Percentiles rank a stretch among this genome's conserved stretches.
These are phyloP conservation scores for Sugiyamaella neomexicana DNA, from an alignment of 1,139 yeast species.

Conservation along the genomic window DNA sequence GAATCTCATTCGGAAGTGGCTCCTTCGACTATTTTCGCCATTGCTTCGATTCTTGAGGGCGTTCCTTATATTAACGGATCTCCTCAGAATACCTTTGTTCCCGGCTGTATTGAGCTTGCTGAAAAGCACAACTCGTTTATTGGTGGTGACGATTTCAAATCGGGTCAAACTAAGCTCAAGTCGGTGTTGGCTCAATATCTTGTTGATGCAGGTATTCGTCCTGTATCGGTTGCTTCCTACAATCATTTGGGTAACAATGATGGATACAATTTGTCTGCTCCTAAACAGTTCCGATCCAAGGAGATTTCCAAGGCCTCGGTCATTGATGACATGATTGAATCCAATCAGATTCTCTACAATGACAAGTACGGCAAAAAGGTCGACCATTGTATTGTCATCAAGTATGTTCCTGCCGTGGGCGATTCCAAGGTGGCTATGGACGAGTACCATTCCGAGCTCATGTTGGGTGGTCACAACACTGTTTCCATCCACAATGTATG, in stretches of 20 bases:
- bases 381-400: conserved; percentile 94
- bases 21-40: conserved; percentile 90
- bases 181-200: conserved; percentile 93
- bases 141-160: conserved; percentile 97
- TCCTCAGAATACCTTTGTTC: conserved; percentile 96
- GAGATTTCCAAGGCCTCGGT: conserved; percentile 93
- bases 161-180: conserved; percentile 94
- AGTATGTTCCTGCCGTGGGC: conserved; percentile 91
- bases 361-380: conserved; percentile 74
- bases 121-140: conserved; percentile 74
- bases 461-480: conserved; percentile 97
- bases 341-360: conserved; percentile 83
- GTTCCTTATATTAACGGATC: conserved; percentile 94
- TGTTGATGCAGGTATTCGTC: conserved; percentile 97
- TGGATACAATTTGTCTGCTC: conserved; percentile 89
- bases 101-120: conserved; percentile 89
- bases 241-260: conserved; percentile 97
- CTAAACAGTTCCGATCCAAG: conserved; percentile 90
- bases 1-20: conserved; percentile 78
- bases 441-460: conserved; percentile 92
- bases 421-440: conserved; percentile 99
- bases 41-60: conserved; percentile 84
- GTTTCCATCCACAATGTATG: conserved; percentile 93
- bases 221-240: conserved; percentile 89
- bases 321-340: conserved; percentile 90